Evolutionary conservation across 805 yeast species (phyloP).

Genomic region (Candida sanyiensis): DNA sequence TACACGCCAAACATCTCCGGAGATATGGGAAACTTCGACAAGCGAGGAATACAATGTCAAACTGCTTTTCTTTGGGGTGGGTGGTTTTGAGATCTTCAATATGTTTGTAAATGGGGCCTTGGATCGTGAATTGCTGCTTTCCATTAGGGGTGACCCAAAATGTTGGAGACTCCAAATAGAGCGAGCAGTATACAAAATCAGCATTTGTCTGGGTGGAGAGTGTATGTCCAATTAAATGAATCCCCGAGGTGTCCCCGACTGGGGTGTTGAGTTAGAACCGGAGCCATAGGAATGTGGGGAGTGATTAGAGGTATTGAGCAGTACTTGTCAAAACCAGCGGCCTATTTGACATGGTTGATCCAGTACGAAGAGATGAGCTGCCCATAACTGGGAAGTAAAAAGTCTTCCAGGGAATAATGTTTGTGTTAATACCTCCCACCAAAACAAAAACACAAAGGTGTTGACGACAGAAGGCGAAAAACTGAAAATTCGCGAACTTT

Average conservation of each 20-base stretch:
- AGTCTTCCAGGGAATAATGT: too few species aligned
- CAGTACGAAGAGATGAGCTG: too few species aligned
- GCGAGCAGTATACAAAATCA: conserved; percentile 1
- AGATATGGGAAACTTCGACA: conserved; percentile 11
- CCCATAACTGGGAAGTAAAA: too few species aligned
- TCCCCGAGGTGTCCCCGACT: conserved; percentile 19
- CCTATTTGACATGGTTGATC: too few species aligned
- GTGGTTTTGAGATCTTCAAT: conserved; percentile 2
- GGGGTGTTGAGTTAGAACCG: too few species aligned
- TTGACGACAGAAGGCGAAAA: too few species aligned
- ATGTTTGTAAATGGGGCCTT: not conserved
- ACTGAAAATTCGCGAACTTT: too few species aligned
- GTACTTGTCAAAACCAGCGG: too few species aligned
- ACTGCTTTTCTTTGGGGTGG: not conserved
- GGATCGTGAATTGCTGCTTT: not conserved
- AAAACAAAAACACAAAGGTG: too few species aligned
- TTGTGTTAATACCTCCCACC: too few species aligned
- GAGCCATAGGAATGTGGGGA: too few species aligned
- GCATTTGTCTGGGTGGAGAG: not conserved
- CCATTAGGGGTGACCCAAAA: not conserved
- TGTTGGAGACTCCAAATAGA: not conserved
- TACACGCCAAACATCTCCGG: conserved; percentile 1
- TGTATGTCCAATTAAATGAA: conserved; percentile 9
- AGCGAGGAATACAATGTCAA: conserved; percentile 14
- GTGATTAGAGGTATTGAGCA: too few species aligned